Conservation (phyloP, 1,139 yeast genomes). For the Hyphopichia wangnamkhiaoensis region DNA sequence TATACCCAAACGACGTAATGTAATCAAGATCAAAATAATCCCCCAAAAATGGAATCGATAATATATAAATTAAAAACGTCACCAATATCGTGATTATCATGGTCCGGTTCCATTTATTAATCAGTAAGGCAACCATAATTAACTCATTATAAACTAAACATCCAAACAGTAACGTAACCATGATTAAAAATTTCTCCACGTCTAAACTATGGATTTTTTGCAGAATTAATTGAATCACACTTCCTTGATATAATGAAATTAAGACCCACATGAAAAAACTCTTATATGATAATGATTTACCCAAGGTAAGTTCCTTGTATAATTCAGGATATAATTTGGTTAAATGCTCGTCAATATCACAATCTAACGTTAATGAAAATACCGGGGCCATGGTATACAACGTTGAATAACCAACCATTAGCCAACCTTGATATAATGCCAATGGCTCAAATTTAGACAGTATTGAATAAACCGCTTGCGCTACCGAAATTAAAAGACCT, state of each 20-base stretch:
- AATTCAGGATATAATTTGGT: constrained; percentile 93
- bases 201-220: constrained; percentile 73
- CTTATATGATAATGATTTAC: constrained; percentile 79
- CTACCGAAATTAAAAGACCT: constrained; percentile 91
- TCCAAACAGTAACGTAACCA: constrained; percentile 86
- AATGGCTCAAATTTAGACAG: constrained; percentile 88
- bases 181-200: constrained; percentile 53
- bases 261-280: constrained; percentile 92
- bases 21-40: constrained; percentile 81
- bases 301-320: constrained; percentile 87
- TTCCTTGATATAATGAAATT: constrained; percentile 86
- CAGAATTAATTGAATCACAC: constrained; percentile 74
- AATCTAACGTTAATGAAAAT: constrained; percentile 86
- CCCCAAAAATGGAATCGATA: constrained; percentile 75
- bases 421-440: constrained; percentile 92
- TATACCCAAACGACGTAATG: constrained; percentile 57
- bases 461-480: constrained; percentile 91
- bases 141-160: constrained; percentile 82
- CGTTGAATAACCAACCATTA: constrained; percentile 98
- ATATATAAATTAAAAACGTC: constrained; percentile 67
- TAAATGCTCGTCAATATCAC: constrained; percentile 86
- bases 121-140: constrained; percentile 90
- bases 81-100: constrained; percentile 75
- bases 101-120: constrained; percentile 81
- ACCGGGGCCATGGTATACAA: constrained; percentile 98